Conservation (phyloP, 768 basidiomycete genomes). For the Boletus barrowsii region DNA sequence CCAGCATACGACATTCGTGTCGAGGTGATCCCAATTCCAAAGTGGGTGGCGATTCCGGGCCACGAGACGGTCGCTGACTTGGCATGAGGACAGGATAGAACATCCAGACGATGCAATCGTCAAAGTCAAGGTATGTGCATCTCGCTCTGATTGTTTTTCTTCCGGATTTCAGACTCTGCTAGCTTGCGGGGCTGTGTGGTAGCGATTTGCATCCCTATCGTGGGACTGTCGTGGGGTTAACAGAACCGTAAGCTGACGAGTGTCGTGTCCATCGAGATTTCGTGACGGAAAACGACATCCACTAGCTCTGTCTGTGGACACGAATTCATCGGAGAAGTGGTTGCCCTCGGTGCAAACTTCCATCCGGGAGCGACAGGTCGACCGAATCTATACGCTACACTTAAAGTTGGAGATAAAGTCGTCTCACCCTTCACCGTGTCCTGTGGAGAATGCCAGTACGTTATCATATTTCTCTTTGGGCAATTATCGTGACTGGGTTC, state of each 20-base stretch:
- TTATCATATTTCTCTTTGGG: conserved; percentile 3
- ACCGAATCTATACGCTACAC: conserved; percentile 58
- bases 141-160: background rate
- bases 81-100: conserved; percentile 47
- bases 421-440: conserved; percentile 80
- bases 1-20: conserved; percentile 69
- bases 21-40: conserved; percentile 57
- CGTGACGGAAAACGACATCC: background rate
- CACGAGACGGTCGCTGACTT: background rate
- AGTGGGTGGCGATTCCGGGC: conserved; percentile 33
- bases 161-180: background rate
- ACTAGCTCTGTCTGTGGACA: conserved; percentile 66
- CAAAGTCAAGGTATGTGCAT: conserved; percentile 56
- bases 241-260: conserved; percentile 44
- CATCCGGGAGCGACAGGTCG: conserved; percentile 42
- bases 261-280: background rate
- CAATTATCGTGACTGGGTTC: background rate
- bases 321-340: conserved; percentile 73
- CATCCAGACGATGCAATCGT: conserved; percentile 78
- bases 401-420: conserved; percentile 72
- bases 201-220: conserved; percentile 77
- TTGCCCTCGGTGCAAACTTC: conserved; percentile 63
- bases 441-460: conserved; percentile 83
- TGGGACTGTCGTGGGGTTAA: conserved; percentile 48
- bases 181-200: conserved; percentile 70